Evolutionary conservation across 1,139 yeast genomes (phyloP).

Genomic region (Magnusiomyces clavatus): DNA sequence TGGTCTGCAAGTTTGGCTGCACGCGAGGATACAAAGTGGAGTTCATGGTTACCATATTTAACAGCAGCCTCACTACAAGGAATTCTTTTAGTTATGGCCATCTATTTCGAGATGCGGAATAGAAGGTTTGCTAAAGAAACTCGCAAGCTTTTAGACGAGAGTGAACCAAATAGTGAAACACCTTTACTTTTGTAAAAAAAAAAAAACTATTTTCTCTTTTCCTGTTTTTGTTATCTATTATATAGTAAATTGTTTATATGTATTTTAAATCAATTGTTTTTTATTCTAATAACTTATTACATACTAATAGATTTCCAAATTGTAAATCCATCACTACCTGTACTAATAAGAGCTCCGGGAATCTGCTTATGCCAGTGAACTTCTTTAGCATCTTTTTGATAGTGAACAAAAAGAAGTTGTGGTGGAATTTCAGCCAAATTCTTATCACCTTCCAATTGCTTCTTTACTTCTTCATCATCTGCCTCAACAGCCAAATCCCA

Average conservation of each 20-base stretch:
- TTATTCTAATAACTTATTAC: slow-evolving; percentile 26
- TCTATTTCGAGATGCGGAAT: slow-evolving; percentile 35
- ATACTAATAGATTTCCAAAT: slow-evolving; percentile 97
- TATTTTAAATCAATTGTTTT: slow-evolving; percentile 1
- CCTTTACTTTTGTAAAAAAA: background rate
- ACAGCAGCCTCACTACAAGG: slow-evolving; percentile 68
- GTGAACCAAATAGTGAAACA: background rate
- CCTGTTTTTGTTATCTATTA: too few species aligned
- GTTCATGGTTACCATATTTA: slow-evolving; percentile 76
- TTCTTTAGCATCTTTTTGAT: slow-evolving; percentile 97
- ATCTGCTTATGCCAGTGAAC: slow-evolving; percentile 97
- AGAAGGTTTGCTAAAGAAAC: slow-evolving; percentile 8
- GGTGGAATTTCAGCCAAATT: slow-evolving; percentile 74
- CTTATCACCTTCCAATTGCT: slow-evolving; percentile 58
- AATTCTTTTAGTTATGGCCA: slow-evolving; percentile 42
- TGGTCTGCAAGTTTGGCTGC: slow-evolving; percentile 65
- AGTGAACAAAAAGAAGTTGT: slow-evolving; percentile 90
- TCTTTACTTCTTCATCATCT: slow-evolving; percentile 86
- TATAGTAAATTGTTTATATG: background rate
- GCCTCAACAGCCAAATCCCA: slow-evolving; percentile 98
- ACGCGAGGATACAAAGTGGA: slow-evolving; percentile 78
- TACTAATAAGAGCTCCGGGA: slow-evolving; percentile 90
- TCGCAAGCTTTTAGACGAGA: too few species aligned
- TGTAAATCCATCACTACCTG: slow-evolving; percentile 93
- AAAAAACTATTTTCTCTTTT: background rate